These are phyloP conservation scores for Mycena indigotica DNA, from an alignment of 768 basidiomycete species.

Conservation along the genomic window DNA sequence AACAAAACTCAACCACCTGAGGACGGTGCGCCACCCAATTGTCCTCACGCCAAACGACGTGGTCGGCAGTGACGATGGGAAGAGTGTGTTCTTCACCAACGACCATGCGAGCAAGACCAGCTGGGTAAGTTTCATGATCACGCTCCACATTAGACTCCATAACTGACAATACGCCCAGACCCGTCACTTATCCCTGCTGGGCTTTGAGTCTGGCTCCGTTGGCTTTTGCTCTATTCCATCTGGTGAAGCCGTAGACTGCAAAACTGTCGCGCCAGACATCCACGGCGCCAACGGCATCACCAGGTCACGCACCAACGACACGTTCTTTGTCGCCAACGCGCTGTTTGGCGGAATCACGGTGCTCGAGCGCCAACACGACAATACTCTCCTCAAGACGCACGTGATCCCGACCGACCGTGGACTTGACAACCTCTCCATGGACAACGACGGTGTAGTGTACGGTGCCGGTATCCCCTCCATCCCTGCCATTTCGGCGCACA, in stretches of 20 bases:
- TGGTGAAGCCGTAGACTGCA: conserved; percentile 41
- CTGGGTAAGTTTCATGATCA: conserved; percentile 43
- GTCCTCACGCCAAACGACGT: conserved; percentile 73
- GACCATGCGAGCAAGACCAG: conserved; percentile 60
- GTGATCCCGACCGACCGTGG: conserved; percentile 52
- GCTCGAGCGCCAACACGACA: conserved; percentile 60
- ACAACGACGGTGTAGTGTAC: conserved; percentile 63
- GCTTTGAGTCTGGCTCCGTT: conserved; percentile 48
- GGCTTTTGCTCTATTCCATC: conserved; percentile 59
- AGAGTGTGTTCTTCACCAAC: conserved; percentile 72
- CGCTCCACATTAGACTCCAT: neutral
- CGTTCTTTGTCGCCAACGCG: conserved; percentile 59
- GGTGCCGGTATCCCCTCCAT: conserved; percentile 58
- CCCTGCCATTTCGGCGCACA: conserved; percentile 40
- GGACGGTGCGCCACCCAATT: conserved; percentile 56
- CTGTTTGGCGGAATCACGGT: conserved; percentile 50
- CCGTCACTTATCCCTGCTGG: conserved; percentile 27
- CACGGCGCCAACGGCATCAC: conserved; percentile 65
- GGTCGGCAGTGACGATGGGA: conserved; percentile 64
- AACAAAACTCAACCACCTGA: conserved; percentile 50
- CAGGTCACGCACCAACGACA: conserved; percentile 53
- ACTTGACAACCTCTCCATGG: conserved; percentile 65
- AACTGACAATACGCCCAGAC: conserved; percentile 12
- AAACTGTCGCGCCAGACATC: conserved; percentile 54
- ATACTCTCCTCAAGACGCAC: conserved; percentile 58